Evolutionary conservation across 306 rosid species (phyloP).

Genomic region (Luffa acutangula): DNA sequence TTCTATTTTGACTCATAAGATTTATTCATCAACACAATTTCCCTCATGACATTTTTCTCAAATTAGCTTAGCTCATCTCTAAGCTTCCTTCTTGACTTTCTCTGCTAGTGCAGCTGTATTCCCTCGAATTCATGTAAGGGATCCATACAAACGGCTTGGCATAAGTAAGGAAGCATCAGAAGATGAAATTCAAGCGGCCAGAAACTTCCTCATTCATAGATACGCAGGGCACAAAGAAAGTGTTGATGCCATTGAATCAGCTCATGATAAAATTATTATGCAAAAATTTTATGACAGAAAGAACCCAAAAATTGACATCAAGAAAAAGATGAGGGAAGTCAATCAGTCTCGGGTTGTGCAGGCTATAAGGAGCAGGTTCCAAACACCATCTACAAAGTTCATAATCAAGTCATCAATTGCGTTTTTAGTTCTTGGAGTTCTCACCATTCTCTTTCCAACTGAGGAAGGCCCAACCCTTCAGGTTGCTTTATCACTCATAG

Average conservation of each 20-base stretch:
- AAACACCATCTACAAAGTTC: constrained; percentile 62
- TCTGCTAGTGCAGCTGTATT: constrained; percentile 45
- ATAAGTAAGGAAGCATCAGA: constrained; percentile 91
- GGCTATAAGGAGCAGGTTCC: constrained; percentile 68
- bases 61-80: constrained; percentile 1
- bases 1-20: background rate
- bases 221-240: constrained; percentile 86
- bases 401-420: constrained; percentile 59
- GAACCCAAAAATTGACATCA: constrained; percentile 77
- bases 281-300: constrained; percentile 65
- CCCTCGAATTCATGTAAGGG: constrained; percentile 82
- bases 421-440: constrained; percentile 62
- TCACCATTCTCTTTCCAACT: constrained; percentile 76
- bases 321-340: constrained; percentile 70
- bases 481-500: constrained; percentile 75
- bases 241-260: constrained; percentile 88
- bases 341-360: constrained; percentile 66
- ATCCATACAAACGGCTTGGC: constrained; percentile 94
- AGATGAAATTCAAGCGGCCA: constrained; percentile 89
- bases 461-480: constrained; percentile 98
- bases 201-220: constrained; percentile 77
- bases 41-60: background rate
- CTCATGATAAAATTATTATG: constrained; percentile 88
- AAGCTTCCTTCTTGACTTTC: background rate
- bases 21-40: background rate